These are phyloP conservation scores for Pulveroboletus ravenelii DNA, from an alignment of 768 basidiomycete species.

Conservation along the genomic window DNA sequence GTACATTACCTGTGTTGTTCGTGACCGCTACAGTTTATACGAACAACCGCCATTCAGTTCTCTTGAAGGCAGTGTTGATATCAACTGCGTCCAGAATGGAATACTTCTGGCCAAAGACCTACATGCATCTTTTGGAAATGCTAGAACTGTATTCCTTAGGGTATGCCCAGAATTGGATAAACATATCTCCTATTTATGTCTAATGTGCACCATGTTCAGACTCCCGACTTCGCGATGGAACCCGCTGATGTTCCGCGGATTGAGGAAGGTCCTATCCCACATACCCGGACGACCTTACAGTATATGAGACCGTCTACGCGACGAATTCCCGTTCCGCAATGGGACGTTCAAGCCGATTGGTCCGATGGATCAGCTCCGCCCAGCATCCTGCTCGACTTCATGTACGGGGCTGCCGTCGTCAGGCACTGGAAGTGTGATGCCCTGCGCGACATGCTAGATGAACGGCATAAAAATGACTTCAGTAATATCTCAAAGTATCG, in stretches of 20 bases:
- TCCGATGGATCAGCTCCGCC: background rate
- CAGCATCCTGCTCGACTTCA: background rate
- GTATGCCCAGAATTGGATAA: background rate
- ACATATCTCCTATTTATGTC: background rate
- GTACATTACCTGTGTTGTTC: background rate
- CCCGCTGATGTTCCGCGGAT: background rate
- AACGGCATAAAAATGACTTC: too few species aligned
- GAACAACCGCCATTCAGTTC: background rate
- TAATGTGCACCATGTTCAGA: background rate
- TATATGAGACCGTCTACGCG: background rate
- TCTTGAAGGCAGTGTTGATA: background rate
- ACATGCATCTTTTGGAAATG: background rate
- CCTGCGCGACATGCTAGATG: background rate
- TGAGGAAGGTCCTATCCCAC: background rate
- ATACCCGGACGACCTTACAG: background rate
- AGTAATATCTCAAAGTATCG: background rate
- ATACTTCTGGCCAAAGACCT: background rate
- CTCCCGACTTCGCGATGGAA: background rate
- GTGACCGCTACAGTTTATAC: background rate
- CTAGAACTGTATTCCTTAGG: background rate
- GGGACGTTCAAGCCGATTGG: background rate
- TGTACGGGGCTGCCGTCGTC: background rate
- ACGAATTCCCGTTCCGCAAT: background rate
- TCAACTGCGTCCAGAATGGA: background rate
- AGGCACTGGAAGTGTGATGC: background rate